Conservation (phyloP, 2,329 filamentous ascomycete species). For the Alternaria gansuensis region DNA sequence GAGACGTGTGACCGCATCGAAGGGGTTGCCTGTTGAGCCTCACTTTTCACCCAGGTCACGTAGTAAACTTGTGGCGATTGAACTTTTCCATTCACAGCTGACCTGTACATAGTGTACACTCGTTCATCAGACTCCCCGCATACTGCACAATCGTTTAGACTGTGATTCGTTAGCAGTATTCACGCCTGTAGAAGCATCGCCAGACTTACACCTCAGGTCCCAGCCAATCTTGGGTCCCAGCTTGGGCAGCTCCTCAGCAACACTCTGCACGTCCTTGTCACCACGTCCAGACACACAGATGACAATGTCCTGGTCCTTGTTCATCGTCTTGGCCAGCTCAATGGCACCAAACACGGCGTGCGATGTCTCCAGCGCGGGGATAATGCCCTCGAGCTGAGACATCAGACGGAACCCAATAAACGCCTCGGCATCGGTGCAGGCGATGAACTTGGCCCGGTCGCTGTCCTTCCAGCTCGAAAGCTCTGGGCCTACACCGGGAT, state of each 20-base stretch:
- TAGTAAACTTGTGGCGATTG: not conserved
- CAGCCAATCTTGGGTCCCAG: conserved; percentile 87
- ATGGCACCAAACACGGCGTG: conserved; percentile 92
- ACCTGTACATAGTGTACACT: conserved; percentile 12
- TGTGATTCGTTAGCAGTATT: conserved; percentile 33
- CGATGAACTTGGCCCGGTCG: conserved; percentile 84
- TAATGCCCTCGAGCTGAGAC: conserved; percentile 91
- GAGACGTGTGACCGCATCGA: conserved; percentile 18
- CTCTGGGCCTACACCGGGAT: conserved; percentile 95
- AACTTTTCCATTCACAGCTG: not conserved
- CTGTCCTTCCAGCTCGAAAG: conserved; percentile 92
- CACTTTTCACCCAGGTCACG: not conserved
- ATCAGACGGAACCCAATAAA: conserved; percentile 87
- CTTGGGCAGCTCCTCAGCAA: conserved; percentile 90
- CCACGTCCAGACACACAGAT: conserved; percentile 93
- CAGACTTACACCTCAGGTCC: conserved; percentile 64
- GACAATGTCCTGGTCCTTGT: conserved; percentile 86
- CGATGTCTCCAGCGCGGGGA: conserved; percentile 91
- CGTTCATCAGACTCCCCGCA: not conserved
- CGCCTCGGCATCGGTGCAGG: conserved; percentile 90
- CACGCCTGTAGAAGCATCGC: not conserved
- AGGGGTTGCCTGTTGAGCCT: not conserved
- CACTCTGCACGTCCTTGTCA: conserved; percentile 98
- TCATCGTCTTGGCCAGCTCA: conserved; percentile 91
- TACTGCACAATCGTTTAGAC: conserved; percentile 30